Evolutionary conservation across 768 basidiomycete species (phyloP), one percentile per base, ranked within the genome.

Genomic region (Strobilomyces dryophilus): DNA sequence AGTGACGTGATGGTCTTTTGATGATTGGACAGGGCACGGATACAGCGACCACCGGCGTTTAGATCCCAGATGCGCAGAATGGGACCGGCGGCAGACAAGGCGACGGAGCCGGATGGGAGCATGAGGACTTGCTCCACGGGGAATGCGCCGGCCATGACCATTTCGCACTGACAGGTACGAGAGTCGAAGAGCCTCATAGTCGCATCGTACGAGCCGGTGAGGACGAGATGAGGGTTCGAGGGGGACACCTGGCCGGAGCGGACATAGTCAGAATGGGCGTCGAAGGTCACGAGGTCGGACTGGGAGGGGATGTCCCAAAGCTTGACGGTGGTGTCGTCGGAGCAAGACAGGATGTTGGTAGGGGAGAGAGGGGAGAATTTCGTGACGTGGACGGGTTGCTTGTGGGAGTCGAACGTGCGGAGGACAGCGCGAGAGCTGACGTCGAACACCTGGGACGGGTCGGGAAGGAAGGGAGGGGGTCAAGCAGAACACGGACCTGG

Each of bases 291-390:
- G 53, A 92, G 73, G 41, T 85, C 77, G 0, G 85, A 76, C 70
- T 95, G 87, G 8, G 94, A 92, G 7, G 97, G 92, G 15, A 98
- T 84, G 70, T 98, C 97, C 90, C 94, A 98, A 1, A 98, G 74
- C 68, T 84, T 88, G 49, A 90, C 89, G 21, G 95, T 94, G 3
- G 90, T 92, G 67, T 99, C 97, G 70, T 98, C 95, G 3, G 95
- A 98, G 63, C 92, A 95, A 5, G 97, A 95, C 27, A 98, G 79
- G 47, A 98, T 75, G 60, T 92, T 89, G 0, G 91, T 90, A 2
- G 88, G 85, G 14, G 82, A 77, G 50, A 87, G 77, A 3, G 84
- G 71, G 1, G 95, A 98, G 69, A 98, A 99, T 59, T 88, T 90
- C 7, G 93, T 84, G 54, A 95, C 89, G 73, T 98, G 94, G 0